These are phyloP conservation scores for Amphicarpaea edgeworthii DNA, from an alignment of 306 rosid species.

Conservation along the genomic window DNA sequence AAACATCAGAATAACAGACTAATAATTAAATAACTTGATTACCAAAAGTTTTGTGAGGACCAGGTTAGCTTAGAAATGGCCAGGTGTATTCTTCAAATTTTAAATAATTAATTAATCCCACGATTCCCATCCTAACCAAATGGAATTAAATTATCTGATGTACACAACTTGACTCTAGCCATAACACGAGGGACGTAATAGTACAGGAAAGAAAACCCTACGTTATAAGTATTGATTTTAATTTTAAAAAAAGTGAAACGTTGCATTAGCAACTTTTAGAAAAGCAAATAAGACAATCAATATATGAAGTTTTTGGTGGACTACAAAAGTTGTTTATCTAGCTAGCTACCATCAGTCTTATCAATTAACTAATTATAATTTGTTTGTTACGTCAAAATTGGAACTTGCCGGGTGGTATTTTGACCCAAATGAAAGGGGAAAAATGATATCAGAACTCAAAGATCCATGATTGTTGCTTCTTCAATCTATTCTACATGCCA, in stretches of 20 bases:
- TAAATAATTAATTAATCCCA: neutral
- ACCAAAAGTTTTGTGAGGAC: neutral
- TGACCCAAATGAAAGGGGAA: neutral
- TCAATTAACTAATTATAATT: slow-evolving; percentile 1
- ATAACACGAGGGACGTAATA: neutral
- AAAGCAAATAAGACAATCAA: neutral
- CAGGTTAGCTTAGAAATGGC: neutral
- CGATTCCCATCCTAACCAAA: neutral
- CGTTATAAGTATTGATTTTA: neutral
- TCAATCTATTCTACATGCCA: neutral
- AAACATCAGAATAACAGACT: neutral
- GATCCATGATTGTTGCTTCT: neutral
- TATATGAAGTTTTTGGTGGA: neutral
- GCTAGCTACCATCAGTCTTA: neutral
- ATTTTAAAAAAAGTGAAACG: neutral
- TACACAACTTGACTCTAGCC: neutral
- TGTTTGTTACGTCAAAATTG: neutral
- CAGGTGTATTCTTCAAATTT: neutral
- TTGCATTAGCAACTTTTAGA: neutral
- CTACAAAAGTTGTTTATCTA: neutral
- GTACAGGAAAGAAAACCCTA: slow-evolving; percentile 16
- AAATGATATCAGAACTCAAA: slow-evolving; percentile 10
- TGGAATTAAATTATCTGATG: neutral
- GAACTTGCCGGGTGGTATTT: neutral
- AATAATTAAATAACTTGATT: neutral